Conservation (phyloP, 163 green algal genomes). For the Chlorella variabilis region DNA sequence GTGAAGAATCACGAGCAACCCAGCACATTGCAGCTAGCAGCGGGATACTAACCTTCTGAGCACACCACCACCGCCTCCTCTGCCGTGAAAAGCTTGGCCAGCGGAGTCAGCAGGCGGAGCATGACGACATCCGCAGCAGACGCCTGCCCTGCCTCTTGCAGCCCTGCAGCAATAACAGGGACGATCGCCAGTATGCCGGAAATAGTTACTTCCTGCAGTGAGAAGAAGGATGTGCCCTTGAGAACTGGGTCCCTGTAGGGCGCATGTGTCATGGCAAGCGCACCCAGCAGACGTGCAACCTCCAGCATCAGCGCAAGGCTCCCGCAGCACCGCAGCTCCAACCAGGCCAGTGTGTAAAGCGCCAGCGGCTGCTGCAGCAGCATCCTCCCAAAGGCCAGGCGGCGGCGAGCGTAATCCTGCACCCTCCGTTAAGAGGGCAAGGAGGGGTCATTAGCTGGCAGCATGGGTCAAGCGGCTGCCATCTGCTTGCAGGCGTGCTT, state of each 20-base stretch:
- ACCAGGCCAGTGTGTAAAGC: constrained; percentile 31
- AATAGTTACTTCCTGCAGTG: too few species aligned
- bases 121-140: neutral
- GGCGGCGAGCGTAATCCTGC: constrained; percentile 42
- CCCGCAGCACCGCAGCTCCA: constrained; percentile 24
- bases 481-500: too few species aligned
- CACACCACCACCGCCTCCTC: constrained; percentile 40
- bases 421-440: too few species aligned
- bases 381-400: constrained; percentile 9
- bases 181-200: too few species aligned
- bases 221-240: too few species aligned
- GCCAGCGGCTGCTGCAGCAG: constrained; percentile 40
- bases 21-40: neutral
- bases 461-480: too few species aligned
- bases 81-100: constrained; percentile 47
- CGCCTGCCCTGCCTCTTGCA: constrained; percentile 2
- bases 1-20: neutral
- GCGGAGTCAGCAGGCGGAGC: constrained; percentile 44
- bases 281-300: constrained; percentile 40
- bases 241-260: too few species aligned
- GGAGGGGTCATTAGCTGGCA: too few species aligned
- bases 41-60: neutral
- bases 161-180: too few species aligned
- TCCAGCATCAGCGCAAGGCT: constrained; percentile 39
- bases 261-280: too few species aligned